These are phyloP conservation scores for Stramenopiles sp. DNA, from an alignment of 352 stramenopile species.

Conservation along the genomic window DNA sequence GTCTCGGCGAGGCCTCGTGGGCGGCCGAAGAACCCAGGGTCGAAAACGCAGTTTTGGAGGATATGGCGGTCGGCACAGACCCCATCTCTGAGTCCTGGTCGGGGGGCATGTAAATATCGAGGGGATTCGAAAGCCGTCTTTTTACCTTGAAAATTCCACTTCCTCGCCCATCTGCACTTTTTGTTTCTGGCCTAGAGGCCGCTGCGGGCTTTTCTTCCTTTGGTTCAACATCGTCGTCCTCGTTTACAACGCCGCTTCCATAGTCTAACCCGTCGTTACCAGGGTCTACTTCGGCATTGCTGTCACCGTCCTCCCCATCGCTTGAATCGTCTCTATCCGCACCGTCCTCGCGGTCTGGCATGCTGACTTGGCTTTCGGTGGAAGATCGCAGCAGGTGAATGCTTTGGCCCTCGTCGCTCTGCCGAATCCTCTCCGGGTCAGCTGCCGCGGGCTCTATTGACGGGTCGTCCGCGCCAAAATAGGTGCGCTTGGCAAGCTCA, in stretches of 20 bases:
- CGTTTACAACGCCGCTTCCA: background rate
- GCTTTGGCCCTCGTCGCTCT: background rate
- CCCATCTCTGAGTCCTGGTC: too few relatives aligned
- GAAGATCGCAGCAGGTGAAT: background rate
- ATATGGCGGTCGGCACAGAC: background rate
- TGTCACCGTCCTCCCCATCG: background rate
- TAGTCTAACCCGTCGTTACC: background rate
- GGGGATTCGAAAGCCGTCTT: background rate
- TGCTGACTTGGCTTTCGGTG: slow-evolving; percentile 20
- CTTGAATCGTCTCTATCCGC: background rate
- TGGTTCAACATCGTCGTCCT: too few relatives aligned
- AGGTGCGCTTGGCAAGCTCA: slow-evolving; percentile 2
- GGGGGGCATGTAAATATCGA: too few relatives aligned
- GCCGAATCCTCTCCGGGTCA: too few relatives aligned
- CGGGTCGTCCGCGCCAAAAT: background rate
- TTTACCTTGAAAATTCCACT: background rate
- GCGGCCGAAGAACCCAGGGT: background rate
- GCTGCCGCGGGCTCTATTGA: background rate
- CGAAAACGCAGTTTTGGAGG: background rate
- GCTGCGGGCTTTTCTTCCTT: too few relatives aligned
- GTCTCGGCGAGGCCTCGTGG: background rate
- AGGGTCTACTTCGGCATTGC: background rate
- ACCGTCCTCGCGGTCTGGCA: slow-evolving; percentile 30
- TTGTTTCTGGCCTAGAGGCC: background rate
- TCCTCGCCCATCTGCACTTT: too few relatives aligned